These are phyloP conservation scores for Kurtzmaniella natalensis DNA, from an alignment of 1,139 yeast genomes.

Conservation along the genomic window DNA sequence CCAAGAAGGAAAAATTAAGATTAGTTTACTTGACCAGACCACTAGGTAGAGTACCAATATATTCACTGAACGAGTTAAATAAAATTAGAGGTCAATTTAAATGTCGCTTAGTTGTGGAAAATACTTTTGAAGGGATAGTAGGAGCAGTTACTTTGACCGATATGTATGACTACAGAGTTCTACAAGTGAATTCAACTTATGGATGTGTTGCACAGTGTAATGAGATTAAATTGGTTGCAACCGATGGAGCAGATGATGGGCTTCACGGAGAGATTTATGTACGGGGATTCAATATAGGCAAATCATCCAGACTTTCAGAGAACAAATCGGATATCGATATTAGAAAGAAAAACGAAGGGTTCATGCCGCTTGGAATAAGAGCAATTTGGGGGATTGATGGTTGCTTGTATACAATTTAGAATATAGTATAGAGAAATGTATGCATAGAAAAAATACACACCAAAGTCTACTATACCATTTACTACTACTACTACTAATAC, in stretches of 20 bases:
- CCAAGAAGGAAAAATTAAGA: slow-evolving; percentile 24
- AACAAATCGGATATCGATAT: neutral
- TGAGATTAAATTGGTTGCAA: slow-evolving; percentile 43
- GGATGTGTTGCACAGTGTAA: slow-evolving; percentile 50
- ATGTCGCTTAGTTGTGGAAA: slow-evolving; percentile 51
- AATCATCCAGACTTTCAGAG: slow-evolving; percentile 14
- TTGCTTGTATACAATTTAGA: slow-evolving; percentile 64
- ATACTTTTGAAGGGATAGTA: slow-evolving; percentile 39
- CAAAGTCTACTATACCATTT: too few species aligned
- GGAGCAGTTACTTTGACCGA: slow-evolving; percentile 62
- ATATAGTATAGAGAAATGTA: too few species aligned
- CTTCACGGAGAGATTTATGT: slow-evolving; percentile 49
- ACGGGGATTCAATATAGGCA: slow-evolving; percentile 68
- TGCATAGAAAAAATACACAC: too few species aligned
- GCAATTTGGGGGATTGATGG: slow-evolving; percentile 74
- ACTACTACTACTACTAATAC: too few species aligned
- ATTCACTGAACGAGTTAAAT: slow-evolving; percentile 33
- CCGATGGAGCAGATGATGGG: slow-evolving; percentile 25
- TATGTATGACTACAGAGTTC: slow-evolving; percentile 56
- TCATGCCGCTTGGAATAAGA: slow-evolving; percentile 50
- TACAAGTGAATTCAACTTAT: slow-evolving; percentile 17
- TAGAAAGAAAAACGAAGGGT: slow-evolving; percentile 44
- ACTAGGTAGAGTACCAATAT: slow-evolving; percentile 10
- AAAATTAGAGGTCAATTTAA: slow-evolving; percentile 43
- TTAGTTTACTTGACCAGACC: slow-evolving; percentile 35